phyloP scores from a whole-genome alignment of 768 basidiomycete species.

The Brasilioporus rufonigricans region DNA sequence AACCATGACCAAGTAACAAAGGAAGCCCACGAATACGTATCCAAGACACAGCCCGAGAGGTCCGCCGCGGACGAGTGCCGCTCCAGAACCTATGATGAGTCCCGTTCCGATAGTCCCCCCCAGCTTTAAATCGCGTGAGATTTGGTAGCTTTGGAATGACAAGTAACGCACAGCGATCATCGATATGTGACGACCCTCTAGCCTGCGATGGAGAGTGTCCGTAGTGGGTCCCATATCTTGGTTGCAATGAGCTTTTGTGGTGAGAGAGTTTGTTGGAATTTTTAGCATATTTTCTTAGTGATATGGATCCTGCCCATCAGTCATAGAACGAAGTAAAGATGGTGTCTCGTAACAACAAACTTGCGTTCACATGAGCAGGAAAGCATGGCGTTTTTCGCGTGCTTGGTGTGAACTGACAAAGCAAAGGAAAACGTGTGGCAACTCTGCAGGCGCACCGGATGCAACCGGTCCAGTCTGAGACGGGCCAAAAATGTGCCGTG shows the following conservation, averaged over 20 bases:
- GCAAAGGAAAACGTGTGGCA: neutral
- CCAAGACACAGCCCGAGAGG: conserved; percentile 50
- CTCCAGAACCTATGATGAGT: conserved; percentile 56
- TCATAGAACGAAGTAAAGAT: neutral
- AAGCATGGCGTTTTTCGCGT: too few species aligned
- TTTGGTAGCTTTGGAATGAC: neutral
- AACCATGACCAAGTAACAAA: conserved; percentile 65
- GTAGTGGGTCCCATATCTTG: conserved; percentile 19
- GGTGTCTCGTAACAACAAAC: neutral
- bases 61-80: conserved; percentile 52
- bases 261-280: neutral
- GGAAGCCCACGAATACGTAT: conserved; percentile 49
- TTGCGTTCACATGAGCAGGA: neutral
- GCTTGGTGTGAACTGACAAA: neutral
- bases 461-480: neutral
- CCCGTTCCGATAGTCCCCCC: conserved; percentile 55
- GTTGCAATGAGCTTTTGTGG: too few species aligned
- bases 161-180: conserved; percentile 39
- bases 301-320: neutral
- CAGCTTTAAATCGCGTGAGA: conserved; percentile 16
- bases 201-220: conserved; percentile 35
- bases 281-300: too few species aligned
- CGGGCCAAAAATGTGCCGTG: neutral
- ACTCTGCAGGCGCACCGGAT: neutral
- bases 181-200: too few species aligned